Percentiles rank a stretch among this genome's conserved stretches.
phyloP scores from a whole-genome alignment of 805 yeast genomes.

The Myxozyma neotropica region DNA sequence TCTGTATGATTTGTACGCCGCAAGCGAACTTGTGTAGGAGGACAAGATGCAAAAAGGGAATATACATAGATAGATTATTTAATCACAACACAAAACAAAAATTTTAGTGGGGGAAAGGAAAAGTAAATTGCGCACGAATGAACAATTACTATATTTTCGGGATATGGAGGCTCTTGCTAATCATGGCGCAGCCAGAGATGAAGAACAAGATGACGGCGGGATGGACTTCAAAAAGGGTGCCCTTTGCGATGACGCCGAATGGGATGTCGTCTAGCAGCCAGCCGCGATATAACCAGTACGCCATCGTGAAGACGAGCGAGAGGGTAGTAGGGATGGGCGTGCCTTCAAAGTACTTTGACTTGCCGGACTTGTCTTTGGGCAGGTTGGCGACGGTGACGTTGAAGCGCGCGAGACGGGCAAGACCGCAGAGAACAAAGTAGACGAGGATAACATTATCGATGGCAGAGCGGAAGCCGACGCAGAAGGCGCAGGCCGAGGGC shows the following conservation, averaged over 20 bases:
- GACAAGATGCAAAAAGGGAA: no score
- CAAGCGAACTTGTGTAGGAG: no score
- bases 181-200: slow-evolving; percentile 86
- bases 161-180: slow-evolving; percentile 84
- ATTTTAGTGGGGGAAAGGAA: not conserved
- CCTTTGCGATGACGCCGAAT: slow-evolving; percentile 61
- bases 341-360: slow-evolving; percentile 91
- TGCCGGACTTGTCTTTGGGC: slow-evolving; percentile 85
- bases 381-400: slow-evolving; percentile 90
- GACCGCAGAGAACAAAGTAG: slow-evolving; percentile 88
- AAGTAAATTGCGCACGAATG: not conserved
- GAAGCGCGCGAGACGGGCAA: slow-evolving; percentile 91
- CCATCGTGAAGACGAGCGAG: slow-evolving; percentile 72
- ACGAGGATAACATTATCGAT: slow-evolving; percentile 74
- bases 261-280: slow-evolving; percentile 55
- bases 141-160: slow-evolving; percentile 66
- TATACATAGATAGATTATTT: not conserved
- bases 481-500: slow-evolving; percentile 90
- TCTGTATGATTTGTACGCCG: slow-evolving; percentile 14
- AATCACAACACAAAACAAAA: not conserved
- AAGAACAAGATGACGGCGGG: slow-evolving; percentile 64
- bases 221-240: slow-evolving; percentile 71
- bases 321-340: slow-evolving; percentile 92
- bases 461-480: slow-evolving; percentile 85
- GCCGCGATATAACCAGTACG: slow-evolving; percentile 59